phyloP scores from a whole-genome alignment of 257 asterid species.

The Thymus mandschuricus region DNA sequence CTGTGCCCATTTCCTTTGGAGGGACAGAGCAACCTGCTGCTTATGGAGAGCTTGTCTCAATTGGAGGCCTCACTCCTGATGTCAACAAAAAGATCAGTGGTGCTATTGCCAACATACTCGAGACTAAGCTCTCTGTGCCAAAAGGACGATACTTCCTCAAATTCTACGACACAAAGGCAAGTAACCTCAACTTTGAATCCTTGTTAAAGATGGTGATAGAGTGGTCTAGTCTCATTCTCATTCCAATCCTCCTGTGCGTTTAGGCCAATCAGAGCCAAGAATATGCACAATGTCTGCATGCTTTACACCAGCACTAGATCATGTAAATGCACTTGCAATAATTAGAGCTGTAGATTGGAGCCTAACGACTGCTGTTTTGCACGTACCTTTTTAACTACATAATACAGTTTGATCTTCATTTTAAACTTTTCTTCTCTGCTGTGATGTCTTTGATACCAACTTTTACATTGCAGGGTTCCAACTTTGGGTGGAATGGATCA shows the following conservation, averaged over 20 bases:
- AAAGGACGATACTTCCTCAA: conserved; percentile 89
- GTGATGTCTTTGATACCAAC: conserved; percentile 7
- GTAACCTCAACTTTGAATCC: conserved; percentile 23
- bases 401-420: not conserved
- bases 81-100: conserved; percentile 90
- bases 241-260: conserved; percentile 70
- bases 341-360: conserved; percentile 37
- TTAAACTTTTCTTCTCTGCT: not conserved
- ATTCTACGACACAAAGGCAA: conserved; percentile 87
- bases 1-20: conserved; percentile 89
- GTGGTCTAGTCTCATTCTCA: conserved; percentile 48
- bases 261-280: conserved; percentile 88
- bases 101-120: conserved; percentile 77
- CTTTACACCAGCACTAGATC: conserved; percentile 54
- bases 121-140: conserved; percentile 75
- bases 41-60: conserved; percentile 83
- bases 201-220: conserved; percentile 18
- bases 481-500: conserved; percentile 88
- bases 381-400: conserved; percentile 20
- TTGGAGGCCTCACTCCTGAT: conserved; percentile 83
- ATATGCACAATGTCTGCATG: conserved; percentile 37
- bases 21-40: conserved; percentile 96
- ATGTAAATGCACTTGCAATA: conserved; percentile 54
- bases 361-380: conserved; percentile 2
- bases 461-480: conserved; percentile 64